Evolutionary conservation across 164 flowering plant species (phyloP).

Genomic region (Vitis riparia): DNA sequence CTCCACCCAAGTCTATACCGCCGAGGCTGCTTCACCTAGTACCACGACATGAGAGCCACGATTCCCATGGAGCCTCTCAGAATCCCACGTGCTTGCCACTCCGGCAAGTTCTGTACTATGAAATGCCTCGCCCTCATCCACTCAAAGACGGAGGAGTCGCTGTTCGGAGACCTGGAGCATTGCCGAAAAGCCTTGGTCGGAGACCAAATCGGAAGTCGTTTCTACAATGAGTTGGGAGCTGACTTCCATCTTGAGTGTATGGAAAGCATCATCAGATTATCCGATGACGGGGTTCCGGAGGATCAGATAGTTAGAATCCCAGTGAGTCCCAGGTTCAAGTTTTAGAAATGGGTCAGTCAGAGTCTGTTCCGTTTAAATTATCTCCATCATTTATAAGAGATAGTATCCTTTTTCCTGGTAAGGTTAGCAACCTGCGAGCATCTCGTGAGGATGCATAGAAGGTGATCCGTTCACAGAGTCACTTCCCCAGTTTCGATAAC

Average conservation of each 20-base stretch:
- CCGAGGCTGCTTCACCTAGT: slow-evolving; percentile 73
- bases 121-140: slow-evolving; percentile 73
- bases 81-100: slow-evolving; percentile 65
- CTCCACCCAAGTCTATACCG: slow-evolving; percentile 80
- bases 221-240: slow-evolving; percentile 78
- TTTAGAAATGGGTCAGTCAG: slow-evolving; percentile 60
- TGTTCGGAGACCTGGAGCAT: slow-evolving; percentile 83
- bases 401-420: no score
- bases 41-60: slow-evolving; percentile 81
- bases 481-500: no score
- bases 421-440: no score
- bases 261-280: slow-evolving; percentile 75
- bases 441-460: no score
- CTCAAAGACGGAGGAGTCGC: slow-evolving; percentile 92
- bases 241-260: slow-evolving; percentile 79
- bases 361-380: slow-evolving; percentile 52
- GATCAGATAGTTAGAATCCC: slow-evolving; percentile 69
- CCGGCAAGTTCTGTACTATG: slow-evolving; percentile 76
- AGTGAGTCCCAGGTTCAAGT: slow-evolving; percentile 87
- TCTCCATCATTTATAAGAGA: no score
- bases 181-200: slow-evolving; percentile 54
- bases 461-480: no score
- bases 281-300: slow-evolving; percentile 44
- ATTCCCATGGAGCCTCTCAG: slow-evolving; percentile 86
- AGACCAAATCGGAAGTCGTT: slow-evolving; percentile 73